Evolutionary conservation across 1,284 basidiomycete species (phyloP), one percentile per base, ranked within the genome.

Genomic region (Microbotryum lychnidis-dioicae): DNA sequence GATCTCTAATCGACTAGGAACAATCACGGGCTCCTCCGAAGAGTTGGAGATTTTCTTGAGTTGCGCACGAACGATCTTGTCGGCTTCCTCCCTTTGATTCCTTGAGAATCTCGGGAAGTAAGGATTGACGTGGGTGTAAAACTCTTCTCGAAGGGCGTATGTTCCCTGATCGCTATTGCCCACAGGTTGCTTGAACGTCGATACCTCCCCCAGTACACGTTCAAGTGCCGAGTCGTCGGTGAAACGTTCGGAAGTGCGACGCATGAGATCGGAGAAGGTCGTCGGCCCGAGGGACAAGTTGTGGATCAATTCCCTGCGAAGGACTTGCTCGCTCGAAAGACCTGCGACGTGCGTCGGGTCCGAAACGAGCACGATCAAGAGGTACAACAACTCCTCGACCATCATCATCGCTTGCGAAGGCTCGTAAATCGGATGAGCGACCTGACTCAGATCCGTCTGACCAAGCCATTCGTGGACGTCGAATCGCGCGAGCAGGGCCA

Each of bases 41-140:
- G 44, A 37, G 9, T 83, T 82, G 0, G 78, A 81, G 9, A 82
- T 82, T 0, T 78, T 81, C 79, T 83, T 84, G 56, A 86, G 73
- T 53, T 89, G 80, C 57, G 81, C 82, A 56, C 84, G 80, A 50
- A 97, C 78, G 7, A 89, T 82, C 42, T 81, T 82, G 70, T 94
- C 91, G n/a, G 91, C 93, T 73, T 93, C 89, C 71, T 97, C 91
- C 50, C 92, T 83, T 73, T 92, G 88, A 76, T 98, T 98, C 37
- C 93, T 83, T 14, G 90, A 87, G 76, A 96, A 98, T 73, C 97
- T 92, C 73, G 87, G 90, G 79, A 94, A 97, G 79, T 92, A 96
- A 0, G 93, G 92, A 71, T 97, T 89, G 66, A 98, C 87, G 68
- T 97, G 87, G 65, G 85, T 85, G 73, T 84, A 92, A 31, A 80